Evolutionary conservation across 1,139 yeast species (phyloP).

Genomic region (Sugiyamaella novakii): DNA sequence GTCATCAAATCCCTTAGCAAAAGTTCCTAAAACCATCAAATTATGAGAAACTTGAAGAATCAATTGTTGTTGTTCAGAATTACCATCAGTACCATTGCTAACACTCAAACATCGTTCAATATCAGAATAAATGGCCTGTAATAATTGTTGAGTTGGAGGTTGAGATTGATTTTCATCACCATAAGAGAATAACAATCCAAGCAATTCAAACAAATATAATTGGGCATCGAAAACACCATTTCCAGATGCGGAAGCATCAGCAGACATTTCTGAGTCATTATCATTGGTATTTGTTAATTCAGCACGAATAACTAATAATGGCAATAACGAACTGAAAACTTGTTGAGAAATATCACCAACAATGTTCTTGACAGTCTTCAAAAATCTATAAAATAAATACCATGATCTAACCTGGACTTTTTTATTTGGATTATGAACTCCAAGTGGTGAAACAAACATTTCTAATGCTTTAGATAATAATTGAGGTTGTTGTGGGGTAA

Average conservation of each 20-base stretch:
- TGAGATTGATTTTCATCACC: slow-evolving; percentile 40
- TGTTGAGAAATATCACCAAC: slow-evolving; percentile 51
- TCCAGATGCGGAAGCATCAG: slow-evolving; percentile 50
- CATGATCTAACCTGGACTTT: slow-evolving; percentile 82
- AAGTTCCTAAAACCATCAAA: slow-evolving; percentile 85
- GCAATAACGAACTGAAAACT: slow-evolving; percentile 54
- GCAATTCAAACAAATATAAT: slow-evolving; percentile 72
- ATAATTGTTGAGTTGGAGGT: slow-evolving; percentile 47
- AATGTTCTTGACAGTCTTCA: slow-evolving; percentile 73
- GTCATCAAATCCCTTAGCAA: slow-evolving; percentile 78
- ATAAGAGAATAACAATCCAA: slow-evolving; percentile 41
- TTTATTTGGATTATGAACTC: slow-evolving; percentile 66
- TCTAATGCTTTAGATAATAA: slow-evolving; percentile 67
- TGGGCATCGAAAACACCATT: slow-evolving; percentile 73
- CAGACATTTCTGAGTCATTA: slow-evolving; percentile 47
- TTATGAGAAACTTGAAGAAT: slow-evolving; percentile 82
- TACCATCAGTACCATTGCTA: slow-evolving; percentile 12
- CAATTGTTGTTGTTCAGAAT: slow-evolving; percentile 41
- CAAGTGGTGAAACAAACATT: slow-evolving; percentile 76
- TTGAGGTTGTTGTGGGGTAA: slow-evolving; percentile 49
- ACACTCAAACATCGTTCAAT: slow-evolving; percentile 56
- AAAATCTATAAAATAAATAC: slow-evolving; percentile 83
- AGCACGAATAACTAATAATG: slow-evolving; percentile 61
- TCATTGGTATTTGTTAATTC: slow-evolving; percentile 49
- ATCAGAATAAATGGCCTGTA: slow-evolving; percentile 77